Evolutionary conservation across 1,139 yeast species (phyloP).

Genomic region (Meyerozyma athensensis): DNA sequence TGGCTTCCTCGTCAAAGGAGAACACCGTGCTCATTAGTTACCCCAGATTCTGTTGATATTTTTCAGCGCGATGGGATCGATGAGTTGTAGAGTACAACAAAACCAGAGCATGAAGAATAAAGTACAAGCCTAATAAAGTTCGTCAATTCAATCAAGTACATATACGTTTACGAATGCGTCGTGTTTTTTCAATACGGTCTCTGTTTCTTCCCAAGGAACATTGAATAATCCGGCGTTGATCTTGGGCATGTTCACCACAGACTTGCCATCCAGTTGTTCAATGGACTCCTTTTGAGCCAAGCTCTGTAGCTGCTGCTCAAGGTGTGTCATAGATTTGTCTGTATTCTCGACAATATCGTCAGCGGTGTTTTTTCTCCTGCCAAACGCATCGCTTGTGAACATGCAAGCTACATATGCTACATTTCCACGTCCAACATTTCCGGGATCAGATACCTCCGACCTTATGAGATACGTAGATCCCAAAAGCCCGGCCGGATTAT

Average conservation of each 20-base stretch:
- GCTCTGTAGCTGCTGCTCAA: constrained; percentile 32
- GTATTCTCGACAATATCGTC: constrained; percentile 47
- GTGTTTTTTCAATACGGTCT: constrained; percentile 33
- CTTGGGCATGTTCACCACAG: constrained; percentile 58
- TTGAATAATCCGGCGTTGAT: constrained; percentile 77
- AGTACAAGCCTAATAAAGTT: not conserved
- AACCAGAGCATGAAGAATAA: not conserved
- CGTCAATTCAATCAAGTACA: constrained; percentile 16
- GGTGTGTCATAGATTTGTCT: constrained; percentile 39
- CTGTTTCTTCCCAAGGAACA: constrained; percentile 76
- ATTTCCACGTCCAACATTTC: constrained; percentile 22
- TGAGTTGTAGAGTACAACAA: not conserved
- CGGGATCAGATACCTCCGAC: constrained; percentile 23
- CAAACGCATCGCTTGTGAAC: constrained; percentile 57
- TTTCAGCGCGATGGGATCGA: not conserved
- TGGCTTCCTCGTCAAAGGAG: constrained; percentile 20
- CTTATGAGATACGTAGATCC: constrained; percentile 53
- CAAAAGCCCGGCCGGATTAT: constrained; percentile 30
- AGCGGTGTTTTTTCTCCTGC: constrained; percentile 19
- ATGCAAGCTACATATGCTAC: constrained; percentile 51
- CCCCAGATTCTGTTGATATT: constrained; percentile 2
- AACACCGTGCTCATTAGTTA: constrained; percentile 10
- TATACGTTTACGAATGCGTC: constrained; percentile 35
- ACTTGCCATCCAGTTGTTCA: constrained; percentile 10
- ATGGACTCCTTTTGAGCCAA: constrained; percentile 10